Percentiles rank a stretch among this genome's conserved stretches.
Evolutionary conservation across 495 filamentous ascomycete species (phyloP).

Genomic region (Durotheca rogersii): DNA sequence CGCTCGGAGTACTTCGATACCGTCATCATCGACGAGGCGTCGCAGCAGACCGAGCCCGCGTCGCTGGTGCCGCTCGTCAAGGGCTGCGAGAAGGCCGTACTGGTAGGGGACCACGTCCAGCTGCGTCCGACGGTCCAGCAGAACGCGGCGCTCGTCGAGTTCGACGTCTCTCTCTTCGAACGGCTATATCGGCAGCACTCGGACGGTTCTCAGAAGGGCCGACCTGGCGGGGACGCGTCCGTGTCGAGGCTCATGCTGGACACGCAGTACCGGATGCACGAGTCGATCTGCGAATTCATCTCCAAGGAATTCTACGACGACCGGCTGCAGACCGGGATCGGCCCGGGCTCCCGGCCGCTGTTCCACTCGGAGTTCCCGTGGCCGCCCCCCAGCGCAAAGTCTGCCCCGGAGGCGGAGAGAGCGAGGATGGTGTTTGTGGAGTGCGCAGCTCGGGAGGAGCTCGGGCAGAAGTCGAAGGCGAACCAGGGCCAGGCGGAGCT

Average conservation of each 20-base stretch:
- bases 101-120: conserved; percentile 57
- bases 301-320: conserved; percentile 52
- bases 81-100: conserved; percentile 47
- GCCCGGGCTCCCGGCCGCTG: conserved; percentile 25
- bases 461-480: conserved; percentile 46
- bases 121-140: conserved; percentile 51
- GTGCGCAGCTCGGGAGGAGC: conserved; percentile 44
- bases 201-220: not conserved
- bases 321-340: conserved; percentile 44
- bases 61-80: conserved; percentile 53
- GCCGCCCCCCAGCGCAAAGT: conserved; percentile 19
- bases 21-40: conserved; percentile 55
- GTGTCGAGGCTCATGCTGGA: conserved; percentile 49
- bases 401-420: conserved; percentile 8
- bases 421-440: conserved; percentile 45
- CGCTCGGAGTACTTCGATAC: conserved; percentile 46
- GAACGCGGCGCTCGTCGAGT: conserved; percentile 39
- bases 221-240: not conserved
- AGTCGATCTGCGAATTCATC: conserved; percentile 45
- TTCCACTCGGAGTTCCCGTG: conserved; percentile 37
- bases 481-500: conserved; percentile 46
- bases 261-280: conserved; percentile 58
- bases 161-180: conserved; percentile 54
- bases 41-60: conserved; percentile 52
- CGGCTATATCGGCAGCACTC: conserved; percentile 40